Base-by-base conservation (phyloP, 2,329 filamentous ascomycete genomes). In the Aspergillus sp. region DNA sequence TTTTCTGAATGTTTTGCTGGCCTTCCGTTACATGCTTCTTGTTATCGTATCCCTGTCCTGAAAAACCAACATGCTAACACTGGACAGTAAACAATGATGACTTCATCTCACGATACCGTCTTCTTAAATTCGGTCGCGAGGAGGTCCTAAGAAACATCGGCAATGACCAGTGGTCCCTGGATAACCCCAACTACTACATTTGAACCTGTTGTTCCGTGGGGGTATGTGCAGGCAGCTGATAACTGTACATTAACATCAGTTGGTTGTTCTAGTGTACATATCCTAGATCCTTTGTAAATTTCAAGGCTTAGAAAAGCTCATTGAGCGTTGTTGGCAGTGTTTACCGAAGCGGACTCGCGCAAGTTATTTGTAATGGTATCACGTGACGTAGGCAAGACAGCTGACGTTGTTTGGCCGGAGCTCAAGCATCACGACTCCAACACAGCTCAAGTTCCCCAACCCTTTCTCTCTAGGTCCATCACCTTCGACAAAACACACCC, bases 81-180 rank as follows among this genome's bases (percentile, higher is more conserved):
- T 39, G 1, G 52, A 52, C 52, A 92, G 90, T 92, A 66, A 90
- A 89, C 66, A 86, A 87, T 36, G 92, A 96, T 67, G 92, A 96
- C 73, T 96, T 88, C 66, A 81, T 91, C 62, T 94, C 90, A 15
- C 84, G 88, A 60, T 92, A 88, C 81, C 84, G 88, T 63, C 87
- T 89, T 68, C 88, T 89, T 3, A 92, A 90, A 71, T 87, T 84
- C 57, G 77, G 77, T 48, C 72, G 76, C 21, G 65, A 77, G 50
- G 62, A 68, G 8, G 66, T 77, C 11, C 61, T 78, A 58, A 59
- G 71, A 15, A 67, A 70, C 19, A 64, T 78, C 51, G 73, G 74
- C 23, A 73, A 67, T 39, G 50, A 27, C 23, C 39, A 19, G 5
- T 8, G 2, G 10, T 3, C 13, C 13, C 8, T 1, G 2, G 41